Evolutionary conservation across 352 stramenopile species (phyloP), one percentile per base, ranked within the genome.

Genomic region (Hyaloperonospora brassicae): DNA sequence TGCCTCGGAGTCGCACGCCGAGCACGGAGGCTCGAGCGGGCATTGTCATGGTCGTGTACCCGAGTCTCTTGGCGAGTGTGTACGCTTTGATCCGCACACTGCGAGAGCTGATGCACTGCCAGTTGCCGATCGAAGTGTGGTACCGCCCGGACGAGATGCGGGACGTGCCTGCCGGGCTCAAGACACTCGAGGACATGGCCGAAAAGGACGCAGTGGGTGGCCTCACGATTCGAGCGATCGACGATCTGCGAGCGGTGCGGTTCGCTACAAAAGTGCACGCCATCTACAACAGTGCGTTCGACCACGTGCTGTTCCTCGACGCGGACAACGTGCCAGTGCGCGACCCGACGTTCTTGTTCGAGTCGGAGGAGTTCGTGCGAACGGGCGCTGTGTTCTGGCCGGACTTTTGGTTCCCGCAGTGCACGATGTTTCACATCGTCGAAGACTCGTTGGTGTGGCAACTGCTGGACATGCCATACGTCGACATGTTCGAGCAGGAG

Each of bases 321-420:
- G 59, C 69, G 11, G 73, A 84, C 34, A 84, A 84, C 35, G 47
- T 74, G 13, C 70, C 72, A 0, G 70, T 73, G n/a, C 63, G 57
- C 9, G 69, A 84, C 24, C 71, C 73, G 35, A 79, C 1, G 1
- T 61, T 61, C n/a, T 39, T 68, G 14, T 68, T 68, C 38, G 41
- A 64, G 13, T 64, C 55, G 21, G 40, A 39, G 0, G 69, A 77
- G 44, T 84, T 76, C 27, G 48, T 53, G 5, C 48, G 57, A 17
- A 70, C 52, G 5, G 74, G 72, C 5, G 68, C 74, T 3, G 47
- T 85, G 21, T 85, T 85, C 46, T 85, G 74, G 74, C 74, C 74
- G 0, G 74, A 85, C 45, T 85, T 83, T 50, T 85, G 74, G 74
- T 55, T 73, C 31, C 68, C 71, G 10, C 57, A 35, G 39, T 62